Evolutionary conservation across 1,139 yeast genomes (phyloP).

Genomic region (Dujonia santamariae): DNA sequence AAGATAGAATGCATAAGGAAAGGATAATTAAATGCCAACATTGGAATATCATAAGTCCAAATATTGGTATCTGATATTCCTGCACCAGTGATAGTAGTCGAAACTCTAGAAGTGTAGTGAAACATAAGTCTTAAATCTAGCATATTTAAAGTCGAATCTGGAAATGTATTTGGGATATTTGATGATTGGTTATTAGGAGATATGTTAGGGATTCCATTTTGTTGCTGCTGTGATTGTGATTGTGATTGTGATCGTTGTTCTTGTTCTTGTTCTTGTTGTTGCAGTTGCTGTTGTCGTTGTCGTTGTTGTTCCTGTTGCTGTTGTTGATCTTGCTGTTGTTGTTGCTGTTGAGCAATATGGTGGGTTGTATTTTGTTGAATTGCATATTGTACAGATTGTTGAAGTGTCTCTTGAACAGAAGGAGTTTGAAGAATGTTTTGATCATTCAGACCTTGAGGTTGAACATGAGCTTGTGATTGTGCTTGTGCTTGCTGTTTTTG

Average conservation of each 20-base stretch:
- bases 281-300: conserved; percentile 17
- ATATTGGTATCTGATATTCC: conserved; percentile 85
- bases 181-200: conserved; percentile 25
- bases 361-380: neutral
- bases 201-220: conserved; percentile 20
- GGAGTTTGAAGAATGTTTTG: neutral
- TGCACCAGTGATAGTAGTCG: conserved; percentile 84
- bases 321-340: conserved; percentile 13
- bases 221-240: conserved; percentile 4
- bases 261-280: conserved; percentile 12
- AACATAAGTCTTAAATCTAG: conserved; percentile 78
- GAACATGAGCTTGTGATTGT: conserved; percentile 7
- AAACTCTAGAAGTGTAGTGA: conserved; percentile 82
- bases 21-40: conserved; percentile 83
- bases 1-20: conserved; percentile 88
- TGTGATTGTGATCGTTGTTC: conserved; percentile 7
- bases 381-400: conserved; percentile 1
- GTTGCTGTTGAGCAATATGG: neutral
- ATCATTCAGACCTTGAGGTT: conserved; percentile 1
- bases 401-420: conserved; percentile 1
- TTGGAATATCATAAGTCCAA: conserved; percentile 87
- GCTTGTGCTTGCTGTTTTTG: conserved; percentile 11
- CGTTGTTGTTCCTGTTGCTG: conserved; percentile 14
- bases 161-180: conserved; percentile 10
- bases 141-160: conserved; percentile 50